These are phyloP conservation scores for Agastache rugosa DNA, from an alignment of 257 asterid species.

Conservation along the genomic window DNA sequence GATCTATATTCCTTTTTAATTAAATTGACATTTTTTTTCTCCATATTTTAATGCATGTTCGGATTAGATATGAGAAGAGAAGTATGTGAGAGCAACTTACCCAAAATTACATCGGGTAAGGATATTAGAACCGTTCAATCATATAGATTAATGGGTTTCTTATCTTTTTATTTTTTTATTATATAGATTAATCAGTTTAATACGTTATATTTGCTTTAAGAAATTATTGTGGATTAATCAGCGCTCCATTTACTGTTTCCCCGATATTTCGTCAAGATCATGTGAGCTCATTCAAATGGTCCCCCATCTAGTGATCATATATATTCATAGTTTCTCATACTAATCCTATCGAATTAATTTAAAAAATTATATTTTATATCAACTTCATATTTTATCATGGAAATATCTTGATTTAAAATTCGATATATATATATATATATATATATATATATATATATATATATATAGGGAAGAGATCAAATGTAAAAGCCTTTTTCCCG, in stretches of 20 bases:
- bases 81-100: conserved; percentile 24
- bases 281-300: conserved; percentile 34
- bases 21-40: conserved; percentile 37
- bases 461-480: too few relatives aligned
- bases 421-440: too few relatives aligned
- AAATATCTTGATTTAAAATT: too few relatives aligned
- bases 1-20: background rate
- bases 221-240: conserved; percentile 21
- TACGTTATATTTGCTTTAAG: background rate
- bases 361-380: too few relatives aligned
- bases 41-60: background rate
- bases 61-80: conserved; percentile 2
- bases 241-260: conserved; percentile 1
- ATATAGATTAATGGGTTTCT: background rate
- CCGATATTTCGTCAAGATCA: conserved; percentile 4
- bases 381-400: background rate
- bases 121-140: conserved; percentile 19
- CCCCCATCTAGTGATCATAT: conserved; percentile 12
- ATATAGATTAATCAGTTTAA: background rate
- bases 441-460: too few relatives aligned
- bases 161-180: background rate
- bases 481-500: too few relatives aligned
- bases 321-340: conserved; percentile 11
- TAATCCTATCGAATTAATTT: background rate
- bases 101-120: conserved; percentile 26